A percentile compares a stretch with the other conserved stretches of the same genome.
These are phyloP conservation scores for Moricandia moricandioides DNA, from an alignment of 345 rosid species.

Conservation along the genomic window DNA sequence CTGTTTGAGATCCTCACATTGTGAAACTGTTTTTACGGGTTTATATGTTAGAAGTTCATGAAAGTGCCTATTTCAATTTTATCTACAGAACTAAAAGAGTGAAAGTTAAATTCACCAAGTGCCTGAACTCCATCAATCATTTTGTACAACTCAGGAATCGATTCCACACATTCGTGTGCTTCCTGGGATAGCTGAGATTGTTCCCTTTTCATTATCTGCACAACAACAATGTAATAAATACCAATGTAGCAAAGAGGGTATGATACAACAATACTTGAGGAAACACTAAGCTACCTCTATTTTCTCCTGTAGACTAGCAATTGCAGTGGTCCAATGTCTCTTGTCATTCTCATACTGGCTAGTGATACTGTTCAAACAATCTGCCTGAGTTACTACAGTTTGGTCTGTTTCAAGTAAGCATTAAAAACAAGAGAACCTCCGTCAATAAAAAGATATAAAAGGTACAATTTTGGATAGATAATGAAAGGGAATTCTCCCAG, in stretches of 20 bases:
- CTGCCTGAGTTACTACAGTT: constrained; percentile 65
- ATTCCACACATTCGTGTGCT: constrained; percentile 77
- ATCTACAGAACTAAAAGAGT: neutral
- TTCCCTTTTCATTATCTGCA: constrained; percentile 77
- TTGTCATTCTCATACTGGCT: constrained; percentile 57
- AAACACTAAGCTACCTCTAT: constrained; percentile 47
- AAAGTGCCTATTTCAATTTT: neutral
- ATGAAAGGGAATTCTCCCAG: neutral
- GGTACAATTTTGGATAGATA: neutral
- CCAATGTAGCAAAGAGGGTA: constrained; percentile 9
- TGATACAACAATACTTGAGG: neutral
- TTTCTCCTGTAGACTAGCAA: constrained; percentile 53
- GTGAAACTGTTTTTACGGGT: constrained; percentile 57
- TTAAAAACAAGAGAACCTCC: neutral
- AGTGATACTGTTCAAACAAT: constrained; percentile 52
- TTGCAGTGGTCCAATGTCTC: constrained; percentile 52
- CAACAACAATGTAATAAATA: neutral
- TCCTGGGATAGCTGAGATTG: constrained; percentile 68
- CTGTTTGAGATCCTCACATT: constrained; percentile 81
- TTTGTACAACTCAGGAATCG: constrained; percentile 71
- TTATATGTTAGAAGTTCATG: constrained; percentile 22
- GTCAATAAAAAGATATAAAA: neutral
- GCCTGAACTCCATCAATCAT: constrained; percentile 89
- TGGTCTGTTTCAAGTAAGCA: constrained; percentile 49
- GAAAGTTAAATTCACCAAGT: constrained; percentile 53